Conservation (phyloP, 208 protist species). For the Acanthamoeba castellanii region DNA sequence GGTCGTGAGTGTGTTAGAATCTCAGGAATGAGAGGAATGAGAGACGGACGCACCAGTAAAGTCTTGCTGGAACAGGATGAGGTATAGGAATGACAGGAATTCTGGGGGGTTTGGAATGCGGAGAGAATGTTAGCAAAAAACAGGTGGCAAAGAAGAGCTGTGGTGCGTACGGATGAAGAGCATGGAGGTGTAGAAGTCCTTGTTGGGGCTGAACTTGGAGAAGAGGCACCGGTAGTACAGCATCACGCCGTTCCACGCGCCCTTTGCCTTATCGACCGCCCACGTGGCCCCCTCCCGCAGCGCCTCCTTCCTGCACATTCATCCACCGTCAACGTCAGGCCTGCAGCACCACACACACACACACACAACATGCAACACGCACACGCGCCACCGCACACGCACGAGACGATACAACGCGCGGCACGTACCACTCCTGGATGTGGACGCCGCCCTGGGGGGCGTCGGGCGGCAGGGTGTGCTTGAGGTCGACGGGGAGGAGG, state of each 20-base stretch:
- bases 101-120: not conserved
- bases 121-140: no score
- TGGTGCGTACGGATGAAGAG: constrained; percentile 14
- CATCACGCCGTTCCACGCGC: not conserved
- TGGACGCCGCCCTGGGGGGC: not conserved
- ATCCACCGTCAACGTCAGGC: not conserved
- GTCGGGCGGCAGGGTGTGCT: no score
- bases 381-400: not conserved
- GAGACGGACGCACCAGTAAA: not conserved
- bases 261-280: not conserved
- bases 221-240: constrained; percentile 55
- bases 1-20: no score
- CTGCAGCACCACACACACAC: no score
- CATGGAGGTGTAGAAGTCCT: constrained; percentile 60
- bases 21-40: no score
- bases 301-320: not conserved
- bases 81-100: constrained; percentile 46
- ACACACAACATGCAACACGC: not conserved
- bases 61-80: constrained; percentile 62
- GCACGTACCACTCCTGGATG: not conserved
- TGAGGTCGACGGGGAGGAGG: not conserved
- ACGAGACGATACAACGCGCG: not conserved
- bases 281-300: not conserved
- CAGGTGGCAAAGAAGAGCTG: no score
- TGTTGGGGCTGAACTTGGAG: constrained; percentile 30